phyloP scores from a whole-genome alignment of 129 eudicot genomes.

The Pittosporum tobira region DNA sequence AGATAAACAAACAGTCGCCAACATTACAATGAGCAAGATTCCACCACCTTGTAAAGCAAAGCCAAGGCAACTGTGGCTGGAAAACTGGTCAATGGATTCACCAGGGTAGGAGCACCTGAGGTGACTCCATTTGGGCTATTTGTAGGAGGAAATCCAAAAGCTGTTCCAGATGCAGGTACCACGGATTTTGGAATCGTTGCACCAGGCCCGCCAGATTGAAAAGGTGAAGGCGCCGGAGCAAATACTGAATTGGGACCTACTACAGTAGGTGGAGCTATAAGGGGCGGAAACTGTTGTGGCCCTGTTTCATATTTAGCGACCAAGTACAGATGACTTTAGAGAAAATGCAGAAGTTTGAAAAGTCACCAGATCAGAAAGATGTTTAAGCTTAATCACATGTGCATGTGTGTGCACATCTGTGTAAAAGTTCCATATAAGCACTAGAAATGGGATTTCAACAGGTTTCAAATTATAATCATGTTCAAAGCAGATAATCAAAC shows the following conservation, averaged over 20 bases:
- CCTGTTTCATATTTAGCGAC: constrained; percentile 38
- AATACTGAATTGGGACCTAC: constrained; percentile 37
- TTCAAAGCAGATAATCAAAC: too few relatives aligned
- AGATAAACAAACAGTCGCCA: neutral
- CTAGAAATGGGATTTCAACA: neutral
- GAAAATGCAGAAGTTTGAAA: neutral
- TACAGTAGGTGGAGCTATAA: constrained; percentile 64
- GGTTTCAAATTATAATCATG: neutral
- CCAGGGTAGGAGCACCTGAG: constrained; percentile 36
- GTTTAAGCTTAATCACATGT: too few relatives aligned
- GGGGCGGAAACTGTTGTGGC: constrained; percentile 70
- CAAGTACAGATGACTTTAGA: constrained; percentile 5
- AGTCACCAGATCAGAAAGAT: neutral
- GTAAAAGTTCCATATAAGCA: neutral
- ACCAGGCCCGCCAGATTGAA: constrained; percentile 47
- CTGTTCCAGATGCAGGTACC: constrained; percentile 52
- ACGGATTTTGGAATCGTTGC: constrained; percentile 41
- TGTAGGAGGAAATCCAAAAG: constrained; percentile 46
- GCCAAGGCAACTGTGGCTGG: constrained; percentile 27
- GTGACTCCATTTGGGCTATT: constrained; percentile 53
- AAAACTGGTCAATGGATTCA: constrained; percentile 26
- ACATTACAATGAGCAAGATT: constrained; percentile 31
- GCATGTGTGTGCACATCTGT: neutral
- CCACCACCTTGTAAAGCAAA: constrained; percentile 21
- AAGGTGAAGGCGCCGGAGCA: constrained; percentile 85